These are phyloP conservation scores for Papiliotrema terrestris DNA, from an alignment of 1,284 basidiomycete species.

Conservation along the genomic window DNA sequence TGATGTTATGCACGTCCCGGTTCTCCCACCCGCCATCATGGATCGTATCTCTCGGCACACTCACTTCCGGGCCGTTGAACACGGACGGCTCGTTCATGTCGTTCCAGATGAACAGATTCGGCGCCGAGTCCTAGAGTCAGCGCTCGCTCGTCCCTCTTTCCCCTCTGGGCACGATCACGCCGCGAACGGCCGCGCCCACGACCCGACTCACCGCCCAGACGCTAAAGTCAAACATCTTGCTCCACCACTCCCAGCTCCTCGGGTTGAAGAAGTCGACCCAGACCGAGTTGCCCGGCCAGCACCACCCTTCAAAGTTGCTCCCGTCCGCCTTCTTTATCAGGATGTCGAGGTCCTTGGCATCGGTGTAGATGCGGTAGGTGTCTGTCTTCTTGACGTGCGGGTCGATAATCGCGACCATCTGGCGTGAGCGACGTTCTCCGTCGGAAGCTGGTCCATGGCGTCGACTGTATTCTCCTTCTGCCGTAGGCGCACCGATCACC, in stretches of 20 bases:
- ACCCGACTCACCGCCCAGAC: constrained; percentile 52
- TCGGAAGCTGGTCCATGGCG: too few relatives aligned
- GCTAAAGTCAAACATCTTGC: constrained; percentile 67
- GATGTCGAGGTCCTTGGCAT: constrained; percentile 73
- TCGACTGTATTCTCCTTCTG: too few relatives aligned
- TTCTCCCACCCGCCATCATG: constrained; percentile 95
- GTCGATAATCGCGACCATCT: constrained; percentile 98
- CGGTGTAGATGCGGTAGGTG: constrained; percentile 79
- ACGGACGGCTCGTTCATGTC: constrained; percentile 99
- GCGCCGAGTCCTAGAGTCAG: constrained; percentile 54
- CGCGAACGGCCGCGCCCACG: too few relatives aligned
- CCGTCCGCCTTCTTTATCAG: constrained; percentile 80
- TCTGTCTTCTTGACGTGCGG: constrained; percentile 87
- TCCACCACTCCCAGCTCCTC: constrained; percentile 87
- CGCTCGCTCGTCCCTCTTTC: not conserved
- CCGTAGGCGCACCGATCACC: too few relatives aligned
- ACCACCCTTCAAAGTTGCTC: constrained; percentile 94
- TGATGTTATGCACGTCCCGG: constrained; percentile 66
- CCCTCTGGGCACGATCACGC: too few relatives aligned
- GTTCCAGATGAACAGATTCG: constrained; percentile 89
- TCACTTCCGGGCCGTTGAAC: constrained; percentile 98
- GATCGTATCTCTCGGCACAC: constrained; percentile 89
- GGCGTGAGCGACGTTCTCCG: constrained; percentile 1
- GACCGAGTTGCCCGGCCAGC: constrained; percentile 91
- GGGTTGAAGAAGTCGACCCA: constrained; percentile 99